These are phyloP conservation scores for Mercurialis annua DNA, from an alignment of 345 rosid species.

Conservation along the genomic window DNA sequence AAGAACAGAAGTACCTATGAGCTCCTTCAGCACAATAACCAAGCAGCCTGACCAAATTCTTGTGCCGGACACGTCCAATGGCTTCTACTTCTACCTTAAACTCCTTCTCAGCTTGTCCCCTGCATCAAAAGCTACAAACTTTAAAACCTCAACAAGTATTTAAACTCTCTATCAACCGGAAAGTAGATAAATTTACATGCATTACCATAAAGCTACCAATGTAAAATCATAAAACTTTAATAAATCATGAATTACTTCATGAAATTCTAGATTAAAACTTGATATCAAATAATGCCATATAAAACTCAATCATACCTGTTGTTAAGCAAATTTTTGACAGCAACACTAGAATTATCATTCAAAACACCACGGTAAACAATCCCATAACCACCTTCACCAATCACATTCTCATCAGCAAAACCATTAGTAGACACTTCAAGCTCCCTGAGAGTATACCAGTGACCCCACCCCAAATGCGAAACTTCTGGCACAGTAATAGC, in stretches of 20 bases:
- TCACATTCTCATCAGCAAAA: constrained; percentile 73
- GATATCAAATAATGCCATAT: not conserved
- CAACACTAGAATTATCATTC: constrained; percentile 60
- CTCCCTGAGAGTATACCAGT: constrained; percentile 93
- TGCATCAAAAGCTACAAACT: constrained; percentile 21
- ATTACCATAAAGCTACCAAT: constrained; percentile 11
- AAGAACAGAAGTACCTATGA: constrained; percentile 50
- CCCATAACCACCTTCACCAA: constrained; percentile 98
- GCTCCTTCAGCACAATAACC: constrained; percentile 99
- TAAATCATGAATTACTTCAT: not conserved
- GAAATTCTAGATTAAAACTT: not conserved
- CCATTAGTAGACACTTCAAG: constrained; percentile 75
- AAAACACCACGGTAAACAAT: constrained; percentile 82
- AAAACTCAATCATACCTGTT: constrained; percentile 43
- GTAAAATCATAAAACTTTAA: not conserved
- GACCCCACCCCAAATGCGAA: constrained; percentile 98
- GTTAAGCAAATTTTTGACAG: constrained; percentile 85
- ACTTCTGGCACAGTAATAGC: constrained; percentile 67
- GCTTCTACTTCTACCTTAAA: constrained; percentile 98
- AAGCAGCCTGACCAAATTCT: constrained; percentile 88
- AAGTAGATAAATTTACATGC: constrained; percentile 1
- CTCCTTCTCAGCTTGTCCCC: constrained; percentile 98
- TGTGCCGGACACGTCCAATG: constrained; percentile 88
- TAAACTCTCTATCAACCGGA: not conserved
- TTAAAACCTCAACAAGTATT: not conserved